Evolutionary conservation across 352 stramenopile species (phyloP), one percentile per base, ranked within the genome.

Genomic region (Aphanomyces cochlioides): DNA sequence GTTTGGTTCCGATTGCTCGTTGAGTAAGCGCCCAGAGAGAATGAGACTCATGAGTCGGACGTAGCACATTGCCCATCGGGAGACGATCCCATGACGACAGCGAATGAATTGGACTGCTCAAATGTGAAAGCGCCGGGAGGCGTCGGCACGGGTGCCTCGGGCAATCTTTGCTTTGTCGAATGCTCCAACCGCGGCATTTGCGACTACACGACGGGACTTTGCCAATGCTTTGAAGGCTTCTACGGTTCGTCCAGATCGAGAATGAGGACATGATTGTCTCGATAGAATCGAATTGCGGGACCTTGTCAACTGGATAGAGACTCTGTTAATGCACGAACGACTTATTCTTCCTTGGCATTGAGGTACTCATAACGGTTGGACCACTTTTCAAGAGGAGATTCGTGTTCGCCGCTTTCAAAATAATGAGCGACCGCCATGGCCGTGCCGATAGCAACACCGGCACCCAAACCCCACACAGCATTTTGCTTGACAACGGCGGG

Each of bases 121-220:
- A 81, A 79, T 37, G 77, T 80, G 13, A 70, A 70, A 12, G 75
- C 84, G 2, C 70, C 77, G 1, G 83, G 77, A 10, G 78, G 85
- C 3, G 75, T 74, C 8, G 69, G 69, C 0, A 63, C 80, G 2
- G 90, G 90, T 1, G 67, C 47, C 6, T 41, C 72, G 37, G 88
- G 88, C 12, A 98, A 98, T 76, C 47, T 91, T 10, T 98, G 92
- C 72, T 87, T 97, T 43, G 79, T 95, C 15, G 92, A 98, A 66
- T 98, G 93, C 75, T 95, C 85, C 10, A 97, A 97, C 72, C 88
- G 92, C 8, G 93, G 94, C 5, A 75, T 91, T 10, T 98, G 93
- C 76, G 81, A 97, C 79, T 96, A 96, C 75, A 77, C 71, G 37
- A 84, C 66, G 2, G 92, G 92, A 1, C 47, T 76, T n/a, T 98